A percentile compares a stretch with the other conserved stretches of the same genome.
Conservation (phyloP, 1,284 basidiomycete genomes). For the Boletus mariae region DNA sequence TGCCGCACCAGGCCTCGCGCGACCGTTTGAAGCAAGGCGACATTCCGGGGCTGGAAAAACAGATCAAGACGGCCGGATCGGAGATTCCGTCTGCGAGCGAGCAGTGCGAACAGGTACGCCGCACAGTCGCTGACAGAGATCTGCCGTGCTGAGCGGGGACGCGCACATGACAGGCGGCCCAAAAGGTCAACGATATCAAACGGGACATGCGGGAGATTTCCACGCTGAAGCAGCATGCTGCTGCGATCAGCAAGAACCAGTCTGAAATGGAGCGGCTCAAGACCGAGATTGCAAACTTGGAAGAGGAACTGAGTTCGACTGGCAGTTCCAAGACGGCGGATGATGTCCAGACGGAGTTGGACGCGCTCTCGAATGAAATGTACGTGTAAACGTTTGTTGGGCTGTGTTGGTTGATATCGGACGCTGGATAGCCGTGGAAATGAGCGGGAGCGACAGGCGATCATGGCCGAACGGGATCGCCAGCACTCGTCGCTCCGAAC, state of each 20-base stretch:
- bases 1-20: conserved; percentile 50
- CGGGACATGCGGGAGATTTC: conserved; percentile 61
- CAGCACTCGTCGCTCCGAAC: conserved; percentile 54
- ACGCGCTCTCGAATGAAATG: conserved; percentile 62
- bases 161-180: conserved; percentile 41
- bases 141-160: background rate
- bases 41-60: conserved; percentile 63
- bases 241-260: conserved; percentile 58
- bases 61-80: conserved; percentile 57
- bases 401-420: background rate
- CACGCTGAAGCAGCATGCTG: conserved; percentile 62
- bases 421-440: conserved; percentile 53
- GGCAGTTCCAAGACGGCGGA: conserved; percentile 81
- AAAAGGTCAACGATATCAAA: conserved; percentile 46
- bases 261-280: conserved; percentile 65
- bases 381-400: conserved; percentile 36
- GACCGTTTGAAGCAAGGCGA: conserved; percentile 57
- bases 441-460: conserved; percentile 62
- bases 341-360: conserved; percentile 76
- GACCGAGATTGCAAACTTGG: conserved; percentile 62
- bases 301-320: conserved; percentile 64
- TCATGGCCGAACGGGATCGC: conserved; percentile 66
- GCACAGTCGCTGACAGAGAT: background rate
- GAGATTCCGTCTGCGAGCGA: conserved; percentile 49
- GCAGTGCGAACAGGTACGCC: conserved; percentile 55